A percentile compares a stretch with the other conserved stretches of the same genome.
These are phyloP conservation scores for Suhomyces prunicola DNA, from an alignment of 805 yeast genomes.

Conservation along the genomic window DNA sequence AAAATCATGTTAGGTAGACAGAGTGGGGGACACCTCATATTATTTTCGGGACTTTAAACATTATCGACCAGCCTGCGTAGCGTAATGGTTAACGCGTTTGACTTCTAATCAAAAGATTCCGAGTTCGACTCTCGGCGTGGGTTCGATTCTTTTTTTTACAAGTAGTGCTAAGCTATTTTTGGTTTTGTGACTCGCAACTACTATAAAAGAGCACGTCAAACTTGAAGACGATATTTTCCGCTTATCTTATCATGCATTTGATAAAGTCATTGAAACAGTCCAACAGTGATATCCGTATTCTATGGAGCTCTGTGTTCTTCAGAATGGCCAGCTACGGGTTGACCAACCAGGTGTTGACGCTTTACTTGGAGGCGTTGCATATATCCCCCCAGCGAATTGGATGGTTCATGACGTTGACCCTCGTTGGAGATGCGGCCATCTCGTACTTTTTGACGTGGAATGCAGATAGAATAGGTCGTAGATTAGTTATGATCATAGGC, in stretches of 20 bases:
- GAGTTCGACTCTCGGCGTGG: slow-evolving; percentile 60
- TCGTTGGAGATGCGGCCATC: slow-evolving; percentile 72
- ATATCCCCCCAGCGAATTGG: slow-evolving; percentile 64
- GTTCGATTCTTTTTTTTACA: slow-evolving; percentile 15
- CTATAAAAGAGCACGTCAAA: not conserved
- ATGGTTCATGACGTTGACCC: slow-evolving; percentile 74
- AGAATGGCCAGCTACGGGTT: slow-evolving; percentile 74
- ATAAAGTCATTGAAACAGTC: slow-evolving; percentile 36
- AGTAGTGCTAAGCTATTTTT: not conserved
- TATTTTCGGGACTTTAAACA: not conserved
- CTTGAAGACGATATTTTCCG: too few relatives aligned
- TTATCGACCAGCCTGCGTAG: slow-evolving; percentile 43
- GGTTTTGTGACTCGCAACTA: not conserved
- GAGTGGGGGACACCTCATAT: not conserved
- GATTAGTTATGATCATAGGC: slow-evolving; percentile 61
- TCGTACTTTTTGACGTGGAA: slow-evolving; percentile 74
- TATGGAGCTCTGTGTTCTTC: slow-evolving; percentile 67
- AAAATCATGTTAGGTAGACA: too few relatives aligned
- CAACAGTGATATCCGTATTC: slow-evolving; percentile 52
- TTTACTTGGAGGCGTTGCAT: slow-evolving; percentile 55
- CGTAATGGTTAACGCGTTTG: slow-evolving; percentile 68
- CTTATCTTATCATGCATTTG: slow-evolving; percentile 26
- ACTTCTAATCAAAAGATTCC: slow-evolving; percentile 64
- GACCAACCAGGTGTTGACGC: slow-evolving; percentile 73
- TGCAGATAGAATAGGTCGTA: slow-evolving; percentile 68